These are phyloP conservation scores for Violaceomyces palustris DNA, from an alignment of 1,284 basidiomycete species.

Conservation along the genomic window DNA sequence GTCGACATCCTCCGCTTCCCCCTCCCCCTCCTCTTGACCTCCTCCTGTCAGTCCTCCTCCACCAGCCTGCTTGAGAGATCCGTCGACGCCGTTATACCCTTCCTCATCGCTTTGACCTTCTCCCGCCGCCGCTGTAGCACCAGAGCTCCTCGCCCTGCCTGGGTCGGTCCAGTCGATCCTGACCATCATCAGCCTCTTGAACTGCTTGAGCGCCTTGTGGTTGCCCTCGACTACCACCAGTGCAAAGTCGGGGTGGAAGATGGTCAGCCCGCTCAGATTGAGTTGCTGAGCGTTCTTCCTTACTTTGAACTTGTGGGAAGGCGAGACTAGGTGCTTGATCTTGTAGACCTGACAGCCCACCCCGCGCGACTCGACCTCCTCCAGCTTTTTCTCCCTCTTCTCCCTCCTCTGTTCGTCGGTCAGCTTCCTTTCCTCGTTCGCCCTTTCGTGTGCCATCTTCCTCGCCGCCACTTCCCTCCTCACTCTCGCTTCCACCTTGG, in stretches of 20 bases:
- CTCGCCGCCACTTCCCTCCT: constrained; percentile 85
- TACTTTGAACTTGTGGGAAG: constrained; percentile 91
- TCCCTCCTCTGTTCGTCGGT: constrained; percentile 82
- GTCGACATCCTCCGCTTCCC: constrained; percentile 55
- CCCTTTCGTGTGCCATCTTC: constrained; percentile 79
- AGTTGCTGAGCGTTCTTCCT: constrained; percentile 90
- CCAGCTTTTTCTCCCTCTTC: constrained; percentile 63
- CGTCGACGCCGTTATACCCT: too few species aligned
- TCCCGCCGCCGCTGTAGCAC: constrained; percentile 57
- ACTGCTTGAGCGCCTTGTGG: constrained; percentile 76
- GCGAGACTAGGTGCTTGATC: constrained; percentile 81
- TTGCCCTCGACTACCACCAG: constrained; percentile 92
- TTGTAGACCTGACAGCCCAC: constrained; percentile 79
- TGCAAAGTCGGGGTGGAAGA: constrained; percentile 82
- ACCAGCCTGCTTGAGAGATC: constrained; percentile 20
- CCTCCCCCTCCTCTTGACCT: constrained; percentile 12
- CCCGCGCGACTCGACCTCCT: constrained; percentile 71
- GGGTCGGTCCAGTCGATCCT: constrained; percentile 94
- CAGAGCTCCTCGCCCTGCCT: constrained; percentile 65
- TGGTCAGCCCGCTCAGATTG: constrained; percentile 77
- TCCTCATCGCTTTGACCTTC: constrained; percentile 43
- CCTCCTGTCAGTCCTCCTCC: too few species aligned
- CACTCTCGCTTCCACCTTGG: constrained; percentile 91
- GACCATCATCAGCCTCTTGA: constrained; percentile 78
- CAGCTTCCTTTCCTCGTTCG: constrained; percentile 84